Base-by-base conservation (phyloP, 352 stramenopile species). In the Elongisporangium undulatum region DNA sequence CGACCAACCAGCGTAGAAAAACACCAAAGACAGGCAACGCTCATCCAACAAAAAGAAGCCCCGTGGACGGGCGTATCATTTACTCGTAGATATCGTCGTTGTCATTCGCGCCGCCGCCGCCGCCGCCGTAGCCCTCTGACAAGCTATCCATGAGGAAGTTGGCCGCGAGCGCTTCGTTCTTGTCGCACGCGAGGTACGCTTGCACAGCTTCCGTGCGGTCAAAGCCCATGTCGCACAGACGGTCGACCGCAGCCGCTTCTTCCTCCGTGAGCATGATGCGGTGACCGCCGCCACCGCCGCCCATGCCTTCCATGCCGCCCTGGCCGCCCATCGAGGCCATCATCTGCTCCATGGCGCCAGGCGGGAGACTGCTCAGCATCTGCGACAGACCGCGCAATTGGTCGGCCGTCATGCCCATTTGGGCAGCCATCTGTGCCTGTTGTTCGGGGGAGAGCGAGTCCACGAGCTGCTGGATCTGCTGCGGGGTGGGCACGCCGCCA, bases 131-230 rank as follows among this genome's bases (percentile, higher is more conserved):
- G 69, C 60, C 78, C 63, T 87, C 70, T 72, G 74, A 74, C 74
- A 84, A 82, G 68, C 79, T 94, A 77, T 99, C 96, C 88, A 99
- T 98, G 61, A 99, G 82, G 57, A 99, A 97, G 79, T 99, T 99
- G 22, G 97, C 97, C 16, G 97, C 97, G 67, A 99, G 82, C 52
- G 94, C 96, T 77, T 99, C 95, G 76, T 99, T 99, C 87, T 99
- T 99, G 86, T 99, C 97, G 69, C 97, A 99, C 39, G 96, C 96
- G 64, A 99, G 77, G 85, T 99, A 99, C 53, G 97, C 97, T 79
- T 99, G 96, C 59, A 97, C 90, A 19, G 93, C 96, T 67, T 98
- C 92, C 26, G 93, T 77, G 66, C 86, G 89, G 53, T 94, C 80
- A 64, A 97, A 97, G 19, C 90, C 89, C 70, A 97, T 88, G 41